phyloP scores from a whole-genome alignment of 768 basidiomycete genomes.

The Lactarius indigo region DNA sequence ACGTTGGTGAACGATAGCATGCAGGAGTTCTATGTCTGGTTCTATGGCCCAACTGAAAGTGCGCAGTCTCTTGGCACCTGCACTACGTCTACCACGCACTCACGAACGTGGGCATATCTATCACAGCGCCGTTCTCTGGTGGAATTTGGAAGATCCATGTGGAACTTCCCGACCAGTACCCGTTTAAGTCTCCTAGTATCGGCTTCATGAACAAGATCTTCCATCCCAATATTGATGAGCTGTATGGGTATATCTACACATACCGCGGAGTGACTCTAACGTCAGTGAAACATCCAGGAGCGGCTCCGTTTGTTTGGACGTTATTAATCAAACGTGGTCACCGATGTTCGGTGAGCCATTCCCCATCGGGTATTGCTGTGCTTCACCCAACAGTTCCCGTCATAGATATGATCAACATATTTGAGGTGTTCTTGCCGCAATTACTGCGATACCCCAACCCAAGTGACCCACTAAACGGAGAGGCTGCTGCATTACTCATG shows the following conservation, averaged over 20 bases:
- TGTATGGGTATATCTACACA: conserved; percentile 46
- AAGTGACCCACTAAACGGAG: conserved; percentile 95
- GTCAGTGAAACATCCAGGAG: conserved; percentile 51
- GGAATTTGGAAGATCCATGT: conserved; percentile 99
- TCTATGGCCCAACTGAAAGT: conserved; percentile 95
- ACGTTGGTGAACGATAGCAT: conserved; percentile 97
- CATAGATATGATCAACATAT: conserved; percentile 98
- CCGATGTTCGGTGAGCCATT: conserved; percentile 89
- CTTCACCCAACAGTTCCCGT: background rate
- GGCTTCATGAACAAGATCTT: conserved; percentile 99
- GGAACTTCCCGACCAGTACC: conserved; percentile 96
- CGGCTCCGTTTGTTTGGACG: conserved; percentile 97
- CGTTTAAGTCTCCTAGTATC: conserved; percentile 97
- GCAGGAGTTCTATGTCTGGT: conserved; percentile 98
- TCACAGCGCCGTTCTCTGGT: conserved; percentile 88
- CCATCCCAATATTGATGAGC: conserved; percentile 98
- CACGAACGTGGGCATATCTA: background rate
- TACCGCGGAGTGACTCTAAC: conserved; percentile 20
- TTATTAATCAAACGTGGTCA: conserved; percentile 99
- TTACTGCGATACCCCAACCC: conserved; percentile 97
- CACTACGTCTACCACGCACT: background rate
- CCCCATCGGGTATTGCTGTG: conserved; percentile 18
- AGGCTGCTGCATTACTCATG: conserved; percentile 96
- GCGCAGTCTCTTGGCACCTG: conserved; percentile 33
- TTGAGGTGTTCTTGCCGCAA: conserved; percentile 97